Conservation (phyloP, 2,329 filamentous ascomycete species). For the Fusarium tupiense region DNA sequence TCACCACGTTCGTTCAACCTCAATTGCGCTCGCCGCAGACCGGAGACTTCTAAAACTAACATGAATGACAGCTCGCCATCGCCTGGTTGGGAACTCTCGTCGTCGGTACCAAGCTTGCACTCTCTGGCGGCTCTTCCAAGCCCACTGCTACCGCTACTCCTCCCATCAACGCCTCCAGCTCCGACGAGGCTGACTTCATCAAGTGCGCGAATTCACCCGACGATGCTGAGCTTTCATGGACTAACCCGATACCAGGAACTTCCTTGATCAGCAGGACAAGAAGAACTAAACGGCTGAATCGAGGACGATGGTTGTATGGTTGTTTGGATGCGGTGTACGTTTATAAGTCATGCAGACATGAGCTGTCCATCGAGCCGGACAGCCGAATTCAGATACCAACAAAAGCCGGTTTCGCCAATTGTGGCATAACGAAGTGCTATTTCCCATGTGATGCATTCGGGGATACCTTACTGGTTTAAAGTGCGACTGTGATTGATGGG, state of each 20-base stretch:
- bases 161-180: conserved; percentile 69
- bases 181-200: conserved; percentile 73
- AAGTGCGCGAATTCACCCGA: conserved; percentile 59
- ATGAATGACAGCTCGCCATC: conserved; percentile 63
- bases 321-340: conserved; percentile 49
- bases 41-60: conserved; percentile 26
- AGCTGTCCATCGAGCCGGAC: conserved; percentile 37
- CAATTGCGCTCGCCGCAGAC: conserved; percentile 23
- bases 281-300: conserved; percentile 48
- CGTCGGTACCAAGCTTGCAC: conserved; percentile 57
- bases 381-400: conserved; percentile 42
- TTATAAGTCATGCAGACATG: conserved; percentile 43
- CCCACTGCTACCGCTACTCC: conserved; percentile 58
- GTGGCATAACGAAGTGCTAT: conserved; percentile 24
- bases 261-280: conserved; percentile 54
- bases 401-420: conserved; percentile 37
- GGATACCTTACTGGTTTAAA: neutral
- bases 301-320: conserved; percentile 31
- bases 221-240: conserved; percentile 1
- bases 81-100: conserved; percentile 63
- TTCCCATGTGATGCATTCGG: conserved; percentile 16
- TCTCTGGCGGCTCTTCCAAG: conserved; percentile 58
- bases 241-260: conserved; percentile 50
- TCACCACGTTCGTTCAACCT: conserved; percentile 63
- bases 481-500: neutral